phyloP scores from a whole-genome alignment of 352 stramenopile species.

The Phytophthora ramorum region DNA sequence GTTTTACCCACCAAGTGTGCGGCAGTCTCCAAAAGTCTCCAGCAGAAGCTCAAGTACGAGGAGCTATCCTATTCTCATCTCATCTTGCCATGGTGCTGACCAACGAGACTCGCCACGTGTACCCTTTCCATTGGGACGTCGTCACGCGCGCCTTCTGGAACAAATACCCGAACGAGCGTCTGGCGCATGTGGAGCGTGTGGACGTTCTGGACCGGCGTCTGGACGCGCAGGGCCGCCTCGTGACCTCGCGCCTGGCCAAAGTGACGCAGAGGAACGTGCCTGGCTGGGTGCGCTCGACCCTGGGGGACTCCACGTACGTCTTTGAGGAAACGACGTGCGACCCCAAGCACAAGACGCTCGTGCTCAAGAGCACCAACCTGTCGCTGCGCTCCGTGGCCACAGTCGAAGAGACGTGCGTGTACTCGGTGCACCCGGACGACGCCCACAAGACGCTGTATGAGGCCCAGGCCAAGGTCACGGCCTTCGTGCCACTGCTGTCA shows the following conservation, averaged over 20 bases:
- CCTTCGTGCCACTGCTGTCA: conserved; percentile 82
- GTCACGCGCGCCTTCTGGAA: conserved; percentile 90
- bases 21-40: conserved; percentile 15
- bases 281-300: conserved; percentile 67
- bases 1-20: not conserved
- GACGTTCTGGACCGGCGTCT: conserved; percentile 82
- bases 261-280: conserved; percentile 81
- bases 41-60: conserved; percentile 3
- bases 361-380: conserved; percentile 86
- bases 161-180: conserved; percentile 87
- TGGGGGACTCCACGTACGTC: conserved; percentile 81
- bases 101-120: conserved; percentile 76
- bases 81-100: conserved; percentile 74
- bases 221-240: conserved; percentile 68
- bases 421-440: conserved; percentile 73
- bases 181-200: conserved; percentile 83
- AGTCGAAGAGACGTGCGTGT: conserved; percentile 86
- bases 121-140: conserved; percentile 86
- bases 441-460: conserved; percentile 66
- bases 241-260: conserved; percentile 77
- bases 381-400: conserved; percentile 80
- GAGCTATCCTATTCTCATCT: not conserved
- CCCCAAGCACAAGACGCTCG: conserved; percentile 60
- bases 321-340: conserved; percentile 87
- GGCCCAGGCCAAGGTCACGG: conserved; percentile 79